Conservation (phyloP, 208 protist genomes). For the Acanthamoeba rhysodes region DNA sequence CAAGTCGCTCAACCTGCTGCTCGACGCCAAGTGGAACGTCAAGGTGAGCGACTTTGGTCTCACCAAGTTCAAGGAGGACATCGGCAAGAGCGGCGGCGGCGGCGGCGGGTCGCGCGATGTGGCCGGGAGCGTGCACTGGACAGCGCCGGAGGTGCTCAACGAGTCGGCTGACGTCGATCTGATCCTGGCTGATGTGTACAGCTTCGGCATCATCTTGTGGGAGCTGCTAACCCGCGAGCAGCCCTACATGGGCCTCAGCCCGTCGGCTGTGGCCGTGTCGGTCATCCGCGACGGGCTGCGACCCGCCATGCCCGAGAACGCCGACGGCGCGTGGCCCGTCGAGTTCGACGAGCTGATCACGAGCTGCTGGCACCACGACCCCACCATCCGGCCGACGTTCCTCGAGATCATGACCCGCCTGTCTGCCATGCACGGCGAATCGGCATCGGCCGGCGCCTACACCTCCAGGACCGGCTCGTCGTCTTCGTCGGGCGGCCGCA, state of each 20-base stretch:
- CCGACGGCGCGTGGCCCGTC: background rate
- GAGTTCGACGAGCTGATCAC: conserved; percentile 36
- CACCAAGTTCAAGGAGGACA: conserved; percentile 70
- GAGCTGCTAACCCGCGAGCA: conserved; percentile 48
- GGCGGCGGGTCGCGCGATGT: background rate
- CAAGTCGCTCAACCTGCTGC: conserved; percentile 54
- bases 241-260: conserved; percentile 46
- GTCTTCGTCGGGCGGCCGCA: background rate
- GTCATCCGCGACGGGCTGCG: conserved; percentile 15
- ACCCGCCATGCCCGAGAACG: background rate
- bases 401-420: conserved; percentile 68
- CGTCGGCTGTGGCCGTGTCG: conserved; percentile 16
- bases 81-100: conserved; percentile 6
- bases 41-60: conserved; percentile 70
- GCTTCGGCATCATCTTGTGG: conserved; percentile 71
- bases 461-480: conserved; percentile 18
- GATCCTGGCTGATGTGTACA: conserved; percentile 51
- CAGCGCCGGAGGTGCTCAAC: conserved; percentile 36
- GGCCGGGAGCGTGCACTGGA: conserved; percentile 43
- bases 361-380: conserved; percentile 45
- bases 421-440: conserved; percentile 14
- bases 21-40: conserved; percentile 54
- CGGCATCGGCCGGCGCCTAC: background rate
- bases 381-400: conserved; percentile 1
- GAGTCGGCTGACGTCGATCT: background rate